Base-by-base conservation (phyloP, 805 yeast genomes). In the Grigorovia yakushimaensis region DNA sequence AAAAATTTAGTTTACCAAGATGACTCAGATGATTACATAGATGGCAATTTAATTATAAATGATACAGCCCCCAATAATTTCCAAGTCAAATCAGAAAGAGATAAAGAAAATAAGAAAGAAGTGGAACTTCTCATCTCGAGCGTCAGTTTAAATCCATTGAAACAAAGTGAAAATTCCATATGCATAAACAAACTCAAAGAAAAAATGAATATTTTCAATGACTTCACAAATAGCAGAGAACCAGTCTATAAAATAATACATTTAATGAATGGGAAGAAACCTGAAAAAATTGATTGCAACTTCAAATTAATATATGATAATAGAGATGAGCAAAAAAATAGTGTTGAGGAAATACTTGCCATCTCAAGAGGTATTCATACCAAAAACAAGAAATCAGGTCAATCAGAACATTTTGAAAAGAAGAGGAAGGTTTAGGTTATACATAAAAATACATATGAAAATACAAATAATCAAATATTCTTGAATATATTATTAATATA, bases 331-430 rank as follows among this genome's bases (percentile, higher is more conserved):
- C 37, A 33, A 33, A 33, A 8, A 33, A 15, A 33, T 45, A 78
- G 83, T 46, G 58, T 81, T 4, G 76, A 73, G 43, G 95, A 88
- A 58, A 63, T 87, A 2, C 64, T 85, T 42, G 82, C 84, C 0
- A 60, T 68, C 41, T 64, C 74, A 35, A 68, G 79, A 56, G 69
- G 70, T 10, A 42, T 61, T 11, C 54, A 57, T 45, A 19, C 11
- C 5, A 44, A 37, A 15, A 30, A 30, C 5, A 30, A 15, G 2
- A 5, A 19, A 7, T 3, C 17, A n/a, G 17, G 15, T 23, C 18
- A 19, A 15, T 7, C 15, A 7, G 15, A 6, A 33, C 18, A 33
- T 15, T 15, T 17, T 33, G 37, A 3, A 13, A 33, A 33, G 37
- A 33, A 33, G 37, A 33, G 37, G 17, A 33, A 33, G 15, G 6